These are phyloP conservation scores for Candida sithepensis DNA, from an alignment of 805 yeast genomes.

Conservation along the genomic window DNA sequence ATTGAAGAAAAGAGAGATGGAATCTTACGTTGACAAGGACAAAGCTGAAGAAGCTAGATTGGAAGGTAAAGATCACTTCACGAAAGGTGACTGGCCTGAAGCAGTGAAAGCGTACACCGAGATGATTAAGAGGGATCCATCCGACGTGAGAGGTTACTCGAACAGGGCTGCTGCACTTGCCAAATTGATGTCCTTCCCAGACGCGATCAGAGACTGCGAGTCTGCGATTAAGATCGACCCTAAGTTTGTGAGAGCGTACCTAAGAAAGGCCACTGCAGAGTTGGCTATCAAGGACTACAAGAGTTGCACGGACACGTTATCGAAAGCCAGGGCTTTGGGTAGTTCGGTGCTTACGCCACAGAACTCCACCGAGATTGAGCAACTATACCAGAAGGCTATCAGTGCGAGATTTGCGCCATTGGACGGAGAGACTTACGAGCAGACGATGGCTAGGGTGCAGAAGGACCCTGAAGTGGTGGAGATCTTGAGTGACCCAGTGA, in stretches of 20 bases:
- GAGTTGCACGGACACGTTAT: slow-evolving; percentile 76
- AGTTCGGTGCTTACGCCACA: slow-evolving; percentile 55
- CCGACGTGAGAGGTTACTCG: slow-evolving; percentile 93
- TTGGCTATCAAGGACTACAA: slow-evolving; percentile 86
- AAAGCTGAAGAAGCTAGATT: slow-evolving; percentile 95
- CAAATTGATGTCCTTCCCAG: slow-evolving; percentile 95
- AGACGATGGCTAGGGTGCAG: slow-evolving; percentile 85
- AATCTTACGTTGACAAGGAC: slow-evolving; percentile 79
- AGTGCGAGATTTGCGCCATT: slow-evolving; percentile 75
- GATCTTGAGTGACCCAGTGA: slow-evolving; percentile 89
- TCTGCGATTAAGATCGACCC: slow-evolving; percentile 87
- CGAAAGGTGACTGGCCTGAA: slow-evolving; percentile 92
- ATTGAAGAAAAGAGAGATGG: slow-evolving; percentile 72
- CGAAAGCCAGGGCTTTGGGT: slow-evolving; percentile 75
- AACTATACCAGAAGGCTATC: slow-evolving; percentile 71
- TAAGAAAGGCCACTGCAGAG: slow-evolving; percentile 94
- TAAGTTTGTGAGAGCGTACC: slow-evolving; percentile 85
- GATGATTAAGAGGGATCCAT: slow-evolving; percentile 96
- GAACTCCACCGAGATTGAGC: slow-evolving; percentile 70
- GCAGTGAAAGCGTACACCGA: slow-evolving; percentile 94
- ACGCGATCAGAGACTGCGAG: slow-evolving; percentile 90
- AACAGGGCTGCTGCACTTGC: slow-evolving; percentile 97
- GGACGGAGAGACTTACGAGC: slow-evolving; percentile 90
- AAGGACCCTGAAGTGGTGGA: slow-evolving; percentile 92
- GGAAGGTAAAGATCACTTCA: slow-evolving; percentile 84